A percentile compares a stretch with the other conserved stretches of the same genome.
Conservation (phyloP, 2,329 filamentous ascomycete genomes). For the Epichloe baconii region DNA sequence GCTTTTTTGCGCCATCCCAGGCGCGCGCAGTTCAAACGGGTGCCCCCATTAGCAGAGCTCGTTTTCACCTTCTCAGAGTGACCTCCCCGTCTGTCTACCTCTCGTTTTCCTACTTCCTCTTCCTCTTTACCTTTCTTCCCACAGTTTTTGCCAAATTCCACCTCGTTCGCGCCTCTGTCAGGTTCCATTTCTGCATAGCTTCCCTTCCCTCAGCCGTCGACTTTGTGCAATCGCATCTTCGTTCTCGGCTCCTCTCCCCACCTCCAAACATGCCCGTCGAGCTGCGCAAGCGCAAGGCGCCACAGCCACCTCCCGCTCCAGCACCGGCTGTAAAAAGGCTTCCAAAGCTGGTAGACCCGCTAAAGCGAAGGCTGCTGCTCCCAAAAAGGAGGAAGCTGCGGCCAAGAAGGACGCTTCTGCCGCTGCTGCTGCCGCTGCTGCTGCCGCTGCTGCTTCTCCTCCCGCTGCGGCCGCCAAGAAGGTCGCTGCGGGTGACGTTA, state of each 20-base stretch:
- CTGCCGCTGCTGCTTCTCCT: background rate
- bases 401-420: conserved; percentile 14
- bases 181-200: background rate
- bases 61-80: conserved; percentile 6
- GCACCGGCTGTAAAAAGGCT: conserved; percentile 30
- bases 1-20: background rate
- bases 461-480: conserved; percentile 22
- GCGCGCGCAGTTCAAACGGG: background rate
- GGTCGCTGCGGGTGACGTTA: conserved; percentile 39
- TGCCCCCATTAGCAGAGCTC: background rate
- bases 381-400: conserved; percentile 12
- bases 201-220: background rate
- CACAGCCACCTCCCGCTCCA: conserved; percentile 31
- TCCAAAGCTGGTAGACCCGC: conserved; percentile 25
- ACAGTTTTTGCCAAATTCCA: background rate
- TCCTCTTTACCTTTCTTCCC: conserved; percentile 4
- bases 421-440: background rate
- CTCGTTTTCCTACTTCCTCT: conserved; percentile 4
- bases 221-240: background rate
- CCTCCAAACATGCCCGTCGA: conserved; percentile 38
- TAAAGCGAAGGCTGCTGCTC: conserved; percentile 16
- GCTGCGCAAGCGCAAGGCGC: conserved; percentile 49
- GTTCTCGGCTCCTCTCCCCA: no score
- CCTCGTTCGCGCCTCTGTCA: background rate
- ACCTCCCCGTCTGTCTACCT: background rate